Conservation (phyloP, 306 rosid genomes). For the Betula pendula region DNA sequence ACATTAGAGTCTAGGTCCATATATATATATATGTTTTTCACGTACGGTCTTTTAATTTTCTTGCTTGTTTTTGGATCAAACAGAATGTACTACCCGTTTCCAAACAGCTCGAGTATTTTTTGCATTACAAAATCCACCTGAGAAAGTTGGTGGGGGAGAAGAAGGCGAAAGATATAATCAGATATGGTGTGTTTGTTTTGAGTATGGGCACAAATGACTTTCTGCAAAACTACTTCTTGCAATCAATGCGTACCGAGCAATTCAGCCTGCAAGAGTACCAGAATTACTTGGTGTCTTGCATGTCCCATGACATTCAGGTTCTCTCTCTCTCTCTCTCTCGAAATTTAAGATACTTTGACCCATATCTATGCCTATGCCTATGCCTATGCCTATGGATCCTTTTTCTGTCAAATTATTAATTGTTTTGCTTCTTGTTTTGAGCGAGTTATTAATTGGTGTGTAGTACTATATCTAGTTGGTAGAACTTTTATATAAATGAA, state of each 20-base stretch:
- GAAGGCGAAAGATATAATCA: constrained; percentile 44
- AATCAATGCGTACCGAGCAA: constrained; percentile 56
- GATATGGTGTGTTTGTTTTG: constrained; percentile 44
- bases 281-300: constrained; percentile 53
- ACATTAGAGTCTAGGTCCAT: background rate
- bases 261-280: constrained; percentile 47
- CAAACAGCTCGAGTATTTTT: constrained; percentile 55
- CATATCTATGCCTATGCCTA: too few species aligned
- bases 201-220: constrained; percentile 85
- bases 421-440: background rate
- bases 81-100: constrained; percentile 64
- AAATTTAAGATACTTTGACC: too few species aligned
- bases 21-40: background rate
- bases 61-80: constrained; percentile 12
- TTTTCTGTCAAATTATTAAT: too few species aligned
- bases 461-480: too few species aligned
- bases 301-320: constrained; percentile 51
- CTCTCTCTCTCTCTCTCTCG: background rate
- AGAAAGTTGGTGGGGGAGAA: constrained; percentile 43
- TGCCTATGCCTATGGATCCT: too few species aligned
- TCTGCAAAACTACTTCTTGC: constrained; percentile 69
- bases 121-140: constrained; percentile 61
- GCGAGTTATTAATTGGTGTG: background rate
- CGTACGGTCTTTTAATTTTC: background rate
- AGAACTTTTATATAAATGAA: too few species aligned